These are phyloP conservation scores for Neurospora sp. DNA, from an alignment of 495 filamentous ascomycete genomes.

Conservation along the genomic window DNA sequence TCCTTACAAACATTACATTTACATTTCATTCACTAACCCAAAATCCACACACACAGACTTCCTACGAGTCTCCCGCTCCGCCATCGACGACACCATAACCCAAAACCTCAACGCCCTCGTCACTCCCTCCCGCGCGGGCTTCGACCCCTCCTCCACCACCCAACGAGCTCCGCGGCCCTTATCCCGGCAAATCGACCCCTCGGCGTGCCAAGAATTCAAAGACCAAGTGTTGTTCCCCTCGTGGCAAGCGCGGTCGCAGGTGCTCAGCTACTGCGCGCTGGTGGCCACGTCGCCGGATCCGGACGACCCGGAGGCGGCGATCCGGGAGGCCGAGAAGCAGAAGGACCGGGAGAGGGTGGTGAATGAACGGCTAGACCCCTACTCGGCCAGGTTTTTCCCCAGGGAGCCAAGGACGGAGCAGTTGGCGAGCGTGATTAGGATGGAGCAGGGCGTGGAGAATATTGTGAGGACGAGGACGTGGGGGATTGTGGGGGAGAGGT, in stretches of 20 bases:
- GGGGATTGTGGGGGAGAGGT: conserved; percentile 71
- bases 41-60: conserved; percentile 52
- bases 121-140: conserved; percentile 59
- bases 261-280: conserved; percentile 79
- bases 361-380: conserved; percentile 86
- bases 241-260: conserved; percentile 78
- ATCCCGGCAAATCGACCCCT: conserved; percentile 44
- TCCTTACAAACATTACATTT: not conserved
- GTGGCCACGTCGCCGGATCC: conserved; percentile 85
- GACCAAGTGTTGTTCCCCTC: conserved; percentile 73
- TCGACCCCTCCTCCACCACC: conserved; percentile 71
- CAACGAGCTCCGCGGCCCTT: conserved; percentile 41
- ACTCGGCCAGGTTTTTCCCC: conserved; percentile 76
- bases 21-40: not conserved
- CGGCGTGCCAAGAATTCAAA: conserved; percentile 62
- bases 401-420: conserved; percentile 75
- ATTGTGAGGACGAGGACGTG: conserved; percentile 81
- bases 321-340: conserved; percentile 60
- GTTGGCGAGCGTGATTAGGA: conserved; percentile 65
- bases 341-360: conserved; percentile 65
- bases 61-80: conserved; percentile 72
- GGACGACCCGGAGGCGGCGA: conserved; percentile 68
- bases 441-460: conserved; percentile 76
- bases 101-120: conserved; percentile 88
- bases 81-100: conserved; percentile 85